phyloP scores from a whole-genome alignment of 306 rosid species.

The Cyamopsis tetragonoloba region DNA sequence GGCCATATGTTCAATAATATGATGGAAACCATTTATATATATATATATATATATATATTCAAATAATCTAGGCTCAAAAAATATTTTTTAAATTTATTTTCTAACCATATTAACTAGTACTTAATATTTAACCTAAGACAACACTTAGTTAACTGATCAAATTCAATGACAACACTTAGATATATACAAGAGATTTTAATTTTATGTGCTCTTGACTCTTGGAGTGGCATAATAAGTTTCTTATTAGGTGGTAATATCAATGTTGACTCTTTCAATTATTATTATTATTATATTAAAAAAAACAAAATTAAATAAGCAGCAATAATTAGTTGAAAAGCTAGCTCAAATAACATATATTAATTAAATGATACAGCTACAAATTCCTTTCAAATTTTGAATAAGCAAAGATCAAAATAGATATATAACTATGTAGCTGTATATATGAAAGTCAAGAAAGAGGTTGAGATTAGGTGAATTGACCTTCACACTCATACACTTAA shows the following conservation, averaged over 20 bases:
- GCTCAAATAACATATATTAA: not conserved
- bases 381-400: no score
- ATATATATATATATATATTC: no score
- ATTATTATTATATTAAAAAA: not conserved
- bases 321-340: not conserved
- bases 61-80: not conserved
- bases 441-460: conserved; percentile 32
- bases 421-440: not conserved
- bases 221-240: not conserved
- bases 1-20: no score
- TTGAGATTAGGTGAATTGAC: conserved; percentile 40
- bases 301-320: not conserved
- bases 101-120: not conserved
- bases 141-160: not conserved
- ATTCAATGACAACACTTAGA: not conserved
- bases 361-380: no score
- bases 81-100: not conserved
- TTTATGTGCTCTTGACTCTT: not conserved
- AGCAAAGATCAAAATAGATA: not conserved
- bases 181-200: not conserved
- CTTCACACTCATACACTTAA: conserved; percentile 8
- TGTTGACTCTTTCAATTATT: not conserved
- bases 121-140: conserved; percentile 24
- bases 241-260: not conserved
- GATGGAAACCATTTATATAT: not conserved